A percentile compares a stretch with the other conserved stretches of the same genome.
phyloP scores from a whole-genome alignment of 2,329 filamentous ascomycete species.

The Cladophialophora exuberans region DNA sequence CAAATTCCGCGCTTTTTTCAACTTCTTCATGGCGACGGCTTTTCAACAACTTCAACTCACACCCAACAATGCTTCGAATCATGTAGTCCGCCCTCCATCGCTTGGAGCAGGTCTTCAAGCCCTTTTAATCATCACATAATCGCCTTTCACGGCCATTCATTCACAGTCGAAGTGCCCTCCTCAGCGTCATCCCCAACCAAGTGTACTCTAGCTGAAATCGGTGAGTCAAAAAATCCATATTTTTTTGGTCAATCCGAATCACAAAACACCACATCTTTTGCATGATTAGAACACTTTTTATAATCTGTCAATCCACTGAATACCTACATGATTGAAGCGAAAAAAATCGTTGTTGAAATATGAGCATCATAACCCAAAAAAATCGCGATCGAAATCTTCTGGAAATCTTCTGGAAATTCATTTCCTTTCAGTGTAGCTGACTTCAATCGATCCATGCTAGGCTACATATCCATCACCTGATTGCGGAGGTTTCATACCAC shows the following conservation, averaged over 20 bases:
- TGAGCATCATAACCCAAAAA: no score
- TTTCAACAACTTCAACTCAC: background rate
- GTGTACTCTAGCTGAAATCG: background rate
- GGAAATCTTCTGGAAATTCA: background rate
- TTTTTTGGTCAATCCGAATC: background rate
- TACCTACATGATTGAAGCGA: slow-evolving; percentile 52
- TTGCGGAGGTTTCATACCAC: no score
- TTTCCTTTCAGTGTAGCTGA: slow-evolving; percentile 1
- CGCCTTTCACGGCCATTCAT: background rate
- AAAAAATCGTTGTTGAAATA: slow-evolving; percentile 54
- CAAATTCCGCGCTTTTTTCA: slow-evolving; percentile 2
- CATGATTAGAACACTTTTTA: slow-evolving; percentile 67
- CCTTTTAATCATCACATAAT: background rate
- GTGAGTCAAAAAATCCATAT: background rate
- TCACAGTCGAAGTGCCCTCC: background rate
- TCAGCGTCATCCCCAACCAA: background rate
- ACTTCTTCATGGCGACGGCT: background rate
- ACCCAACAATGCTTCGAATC: slow-evolving; percentile 2
- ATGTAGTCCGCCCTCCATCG: slow-evolving; percentile 19
- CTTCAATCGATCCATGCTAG: no score
- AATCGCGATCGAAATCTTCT: background rate
- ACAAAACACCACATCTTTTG: no score
- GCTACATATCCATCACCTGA: no score
- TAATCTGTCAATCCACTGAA: slow-evolving; percentile 87
- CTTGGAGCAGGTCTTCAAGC: slow-evolving; percentile 28